Evolutionary conservation across 169 alveolate genomes (phyloP).

Genomic region (Eimeria necatrix): DNA sequence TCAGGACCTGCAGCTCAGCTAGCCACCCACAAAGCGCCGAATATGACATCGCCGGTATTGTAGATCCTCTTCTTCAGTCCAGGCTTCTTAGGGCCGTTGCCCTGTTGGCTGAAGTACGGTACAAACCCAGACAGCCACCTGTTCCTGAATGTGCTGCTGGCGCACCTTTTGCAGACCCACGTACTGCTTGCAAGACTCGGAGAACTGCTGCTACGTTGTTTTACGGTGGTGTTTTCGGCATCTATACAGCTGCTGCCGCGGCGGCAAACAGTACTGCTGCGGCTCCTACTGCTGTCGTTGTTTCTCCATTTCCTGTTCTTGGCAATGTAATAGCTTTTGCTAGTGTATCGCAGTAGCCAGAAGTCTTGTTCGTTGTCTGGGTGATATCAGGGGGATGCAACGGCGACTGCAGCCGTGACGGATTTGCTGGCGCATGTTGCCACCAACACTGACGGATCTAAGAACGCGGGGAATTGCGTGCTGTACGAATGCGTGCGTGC

Average conservation of each 20-base stretch:
- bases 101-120: neutral
- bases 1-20: slow-evolving; percentile 49
- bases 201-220: neutral
- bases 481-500: slow-evolving; percentile 98
- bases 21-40: slow-evolving; percentile 88
- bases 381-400: slow-evolving; percentile 83
- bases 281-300: neutral
- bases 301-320: neutral
- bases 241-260: neutral
- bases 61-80: slow-evolving; percentile 97
- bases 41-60: slow-evolving; percentile 95
- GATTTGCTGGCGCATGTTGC: slow-evolving; percentile 96
- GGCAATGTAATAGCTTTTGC: neutral
- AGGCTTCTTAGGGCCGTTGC: slow-evolving; percentile 77
- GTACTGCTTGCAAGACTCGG: neutral
- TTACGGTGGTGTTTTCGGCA: neutral
- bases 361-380: neutral
- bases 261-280: neutral
- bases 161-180: too few species aligned
- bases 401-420: slow-evolving; percentile 94
- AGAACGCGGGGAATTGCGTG: slow-evolving; percentile 98
- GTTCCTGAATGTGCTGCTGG: too few species aligned
- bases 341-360: neutral
- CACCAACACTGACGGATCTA: slow-evolving; percentile 96
- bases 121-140: neutral